Percentiles rank a stretch among this genome's conserved stretches.
phyloP scores from a whole-genome alignment of 805 yeast species.

The Lipomyces chichibuensis region DNA sequence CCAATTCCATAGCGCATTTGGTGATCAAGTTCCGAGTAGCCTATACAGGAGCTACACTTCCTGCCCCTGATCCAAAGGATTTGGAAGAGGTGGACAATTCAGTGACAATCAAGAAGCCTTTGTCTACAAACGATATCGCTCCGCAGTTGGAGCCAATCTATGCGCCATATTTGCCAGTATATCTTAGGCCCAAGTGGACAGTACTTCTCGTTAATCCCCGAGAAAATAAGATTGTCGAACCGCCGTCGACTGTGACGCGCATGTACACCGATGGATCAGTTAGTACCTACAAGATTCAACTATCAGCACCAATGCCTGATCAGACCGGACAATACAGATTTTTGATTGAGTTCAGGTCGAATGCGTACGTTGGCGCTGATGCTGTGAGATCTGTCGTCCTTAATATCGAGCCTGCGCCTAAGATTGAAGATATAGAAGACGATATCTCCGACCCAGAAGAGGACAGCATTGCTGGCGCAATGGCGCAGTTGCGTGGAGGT shows the following conservation, averaged over 20 bases:
- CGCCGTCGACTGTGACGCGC: slow-evolving; percentile 59
- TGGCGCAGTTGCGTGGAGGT: slow-evolving; percentile 70
- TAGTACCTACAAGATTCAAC: slow-evolving; percentile 75
- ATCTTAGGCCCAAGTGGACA: slow-evolving; percentile 58
- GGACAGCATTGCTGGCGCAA: slow-evolving; percentile 73
- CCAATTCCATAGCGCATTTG: slow-evolving; percentile 74
- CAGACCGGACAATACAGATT: slow-evolving; percentile 66
- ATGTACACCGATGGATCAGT: slow-evolving; percentile 61
- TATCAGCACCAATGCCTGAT: slow-evolving; percentile 78
- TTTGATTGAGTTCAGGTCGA: slow-evolving; percentile 68
- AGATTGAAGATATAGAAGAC: slow-evolving; percentile 27
- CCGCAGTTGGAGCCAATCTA: slow-evolving; percentile 68
- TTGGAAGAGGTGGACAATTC: slow-evolving; percentile 62
- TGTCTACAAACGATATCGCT: slow-evolving; percentile 62
- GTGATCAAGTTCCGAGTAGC: slow-evolving; percentile 73
- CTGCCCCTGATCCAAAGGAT: slow-evolving; percentile 37
- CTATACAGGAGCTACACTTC: slow-evolving; percentile 56
- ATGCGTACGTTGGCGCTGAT: slow-evolving; percentile 82
- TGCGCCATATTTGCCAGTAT: slow-evolving; percentile 77
- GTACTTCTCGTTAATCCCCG: slow-evolving; percentile 71
- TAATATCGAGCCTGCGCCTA: slow-evolving; percentile 66
- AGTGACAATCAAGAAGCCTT: slow-evolving; percentile 73
- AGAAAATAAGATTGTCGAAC: slow-evolving; percentile 78
- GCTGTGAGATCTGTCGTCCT: slow-evolving; percentile 69
- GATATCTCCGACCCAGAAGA: slow-evolving; percentile 61